Conservation (phyloP, 2,329 filamentous ascomycete species). For the Xylariaceae sp. region DNA sequence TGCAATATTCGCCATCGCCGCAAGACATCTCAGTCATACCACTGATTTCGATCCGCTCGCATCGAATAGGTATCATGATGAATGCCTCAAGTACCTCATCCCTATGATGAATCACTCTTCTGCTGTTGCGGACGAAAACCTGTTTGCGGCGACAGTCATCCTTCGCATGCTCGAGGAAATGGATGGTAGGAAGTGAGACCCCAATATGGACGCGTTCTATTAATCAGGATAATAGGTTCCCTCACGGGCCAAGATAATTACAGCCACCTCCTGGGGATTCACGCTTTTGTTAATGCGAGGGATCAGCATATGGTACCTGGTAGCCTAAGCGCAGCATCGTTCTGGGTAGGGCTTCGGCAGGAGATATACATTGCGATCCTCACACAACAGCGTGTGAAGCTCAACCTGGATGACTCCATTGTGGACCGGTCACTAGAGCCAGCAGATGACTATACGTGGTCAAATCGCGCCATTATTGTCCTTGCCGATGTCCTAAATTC, state of each 20-base stretch:
- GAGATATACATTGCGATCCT: slow-evolving; percentile 56
- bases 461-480: slow-evolving; percentile 58
- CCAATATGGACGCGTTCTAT: background rate
- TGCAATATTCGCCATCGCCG: slow-evolving; percentile 53
- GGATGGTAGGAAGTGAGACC: slow-evolving; percentile 30
- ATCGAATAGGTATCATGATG: slow-evolving; percentile 50
- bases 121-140: slow-evolving; percentile 45
- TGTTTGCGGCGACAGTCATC: slow-evolving; percentile 51
- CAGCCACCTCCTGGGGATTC: slow-evolving; percentile 44
- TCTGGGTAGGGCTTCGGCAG: slow-evolving; percentile 55
- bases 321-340: slow-evolving; percentile 49
- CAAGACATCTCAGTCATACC: slow-evolving; percentile 50
- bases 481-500: slow-evolving; percentile 61
- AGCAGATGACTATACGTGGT: slow-evolving; percentile 52
- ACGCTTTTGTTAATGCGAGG: slow-evolving; percentile 44
- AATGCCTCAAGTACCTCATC: slow-evolving; percentile 49
- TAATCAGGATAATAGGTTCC: slow-evolving; percentile 35
- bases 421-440: slow-evolving; percentile 48
- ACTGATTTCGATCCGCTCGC: slow-evolving; percentile 46
- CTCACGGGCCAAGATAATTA: slow-evolving; percentile 44
- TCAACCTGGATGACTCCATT: slow-evolving; percentile 48
- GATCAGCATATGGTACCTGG: slow-evolving; percentile 39
- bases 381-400: slow-evolving; percentile 43
- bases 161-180: slow-evolving; percentile 50
- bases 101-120: slow-evolving; percentile 42